A percentile compares a stretch with the other conserved stretches of the same genome.
Evolutionary conservation across 768 basidiomycete genomes (phyloP).

Genomic region (Nevesoporus exiguus): DNA sequence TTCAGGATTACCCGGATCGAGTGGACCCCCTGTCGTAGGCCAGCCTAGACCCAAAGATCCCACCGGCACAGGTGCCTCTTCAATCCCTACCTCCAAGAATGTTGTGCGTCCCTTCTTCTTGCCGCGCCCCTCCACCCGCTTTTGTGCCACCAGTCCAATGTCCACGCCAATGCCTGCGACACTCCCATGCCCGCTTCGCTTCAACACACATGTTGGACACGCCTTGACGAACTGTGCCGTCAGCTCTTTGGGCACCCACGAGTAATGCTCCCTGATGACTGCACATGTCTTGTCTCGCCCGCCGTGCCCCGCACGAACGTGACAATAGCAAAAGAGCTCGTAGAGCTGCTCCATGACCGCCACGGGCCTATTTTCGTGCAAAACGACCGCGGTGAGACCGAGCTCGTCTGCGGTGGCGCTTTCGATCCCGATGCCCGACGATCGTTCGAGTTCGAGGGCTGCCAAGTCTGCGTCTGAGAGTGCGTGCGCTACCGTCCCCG

Average conservation of each 20-base stretch:
- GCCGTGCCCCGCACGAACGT: slow-evolving; percentile 61
- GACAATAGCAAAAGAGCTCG: slow-evolving; percentile 71
- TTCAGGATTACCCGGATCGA: slow-evolving; percentile 20
- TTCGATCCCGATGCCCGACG: slow-evolving; percentile 7
- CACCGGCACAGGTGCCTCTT: not conserved
- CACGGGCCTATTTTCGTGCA: slow-evolving; percentile 71
- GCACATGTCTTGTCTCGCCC: slow-evolving; percentile 78
- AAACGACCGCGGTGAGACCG: slow-evolving; percentile 41
- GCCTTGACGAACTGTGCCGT: slow-evolving; percentile 73
- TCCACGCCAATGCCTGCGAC: slow-evolving; percentile 15
- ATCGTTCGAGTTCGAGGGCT: slow-evolving; percentile 15
- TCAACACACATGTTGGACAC: slow-evolving; percentile 69
- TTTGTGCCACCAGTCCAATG: not conserved
- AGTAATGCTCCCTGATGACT: slow-evolving; percentile 64
- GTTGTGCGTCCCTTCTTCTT: not conserved
- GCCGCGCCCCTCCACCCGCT: not conserved
- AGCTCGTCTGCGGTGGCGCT: not conserved
- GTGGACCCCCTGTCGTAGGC: slow-evolving; percentile 27
- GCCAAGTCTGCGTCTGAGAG: not conserved
- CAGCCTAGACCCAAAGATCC: slow-evolving; percentile 6
- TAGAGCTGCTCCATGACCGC: slow-evolving; percentile 78
- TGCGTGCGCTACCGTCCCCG: not conserved
- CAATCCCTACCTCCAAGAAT: not conserved
- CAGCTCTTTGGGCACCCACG: slow-evolving; percentile 84
- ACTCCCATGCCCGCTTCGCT: slow-evolving; percentile 38